Evolutionary conservation across 2,329 filamentous ascomycete species (phyloP).

Genomic region (Colletotrichum lindemuthianum): DNA sequence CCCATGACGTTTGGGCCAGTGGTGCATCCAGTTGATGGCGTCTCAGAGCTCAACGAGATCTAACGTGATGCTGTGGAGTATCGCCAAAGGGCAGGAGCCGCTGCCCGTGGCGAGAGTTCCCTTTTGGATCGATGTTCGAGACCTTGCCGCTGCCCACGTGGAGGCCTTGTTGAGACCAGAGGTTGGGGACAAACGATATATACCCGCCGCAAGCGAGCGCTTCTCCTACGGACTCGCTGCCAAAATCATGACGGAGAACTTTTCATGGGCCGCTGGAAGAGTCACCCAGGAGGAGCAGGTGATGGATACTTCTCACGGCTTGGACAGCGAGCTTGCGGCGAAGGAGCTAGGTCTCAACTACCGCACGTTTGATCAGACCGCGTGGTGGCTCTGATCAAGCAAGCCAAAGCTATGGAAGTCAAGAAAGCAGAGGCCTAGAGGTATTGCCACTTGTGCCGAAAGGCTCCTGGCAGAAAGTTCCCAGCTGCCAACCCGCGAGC

Average conservation of each 20-base stretch:
- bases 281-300: constrained; percentile 47
- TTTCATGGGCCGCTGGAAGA: constrained; percentile 46
- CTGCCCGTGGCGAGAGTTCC: constrained; percentile 52
- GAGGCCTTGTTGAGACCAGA: constrained; percentile 50
- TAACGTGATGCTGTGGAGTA: constrained; percentile 52
- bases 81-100: constrained; percentile 47
- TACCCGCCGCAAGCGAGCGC: constrained; percentile 51
- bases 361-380: constrained; percentile 46
- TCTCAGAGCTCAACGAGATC: constrained; percentile 53
- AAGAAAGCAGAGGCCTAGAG: neutral
- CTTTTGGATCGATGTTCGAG: constrained; percentile 58
- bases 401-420: constrained; percentile 40
- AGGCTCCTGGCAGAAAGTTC: no score
- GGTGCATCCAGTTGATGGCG: constrained; percentile 48
- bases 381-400: constrained; percentile 46
- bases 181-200: constrained; percentile 52
- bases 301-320: constrained; percentile 50
- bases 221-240: constrained; percentile 58
- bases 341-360: constrained; percentile 53
- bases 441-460: no score
- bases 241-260: constrained; percentile 52
- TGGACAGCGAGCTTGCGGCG: constrained; percentile 54
- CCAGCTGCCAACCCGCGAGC: no score
- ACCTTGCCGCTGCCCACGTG: constrained; percentile 56
- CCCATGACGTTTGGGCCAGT: constrained; percentile 58